Base-by-base conservation (phyloP, 2,329 filamentous ascomycete species). In the Daldinia sp. region DNA sequence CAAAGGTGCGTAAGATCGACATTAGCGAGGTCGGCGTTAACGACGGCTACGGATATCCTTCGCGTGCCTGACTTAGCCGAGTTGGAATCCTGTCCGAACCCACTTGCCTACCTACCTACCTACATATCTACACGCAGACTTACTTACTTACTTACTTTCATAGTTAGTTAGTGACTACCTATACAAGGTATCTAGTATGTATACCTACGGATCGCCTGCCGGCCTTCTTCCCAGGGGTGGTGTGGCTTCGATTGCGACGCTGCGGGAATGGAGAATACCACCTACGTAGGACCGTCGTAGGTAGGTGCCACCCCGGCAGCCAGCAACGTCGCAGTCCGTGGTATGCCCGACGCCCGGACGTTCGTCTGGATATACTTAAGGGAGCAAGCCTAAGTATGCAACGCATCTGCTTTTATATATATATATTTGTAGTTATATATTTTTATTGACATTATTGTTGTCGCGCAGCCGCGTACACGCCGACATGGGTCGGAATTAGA, bases 1-100 rank as follows among this genome's bases (percentile, higher is more conserved):
- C 35, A n/a, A 29, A n/a, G 21, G 30, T 25, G 43, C 34, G 49
- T 39, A 34, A 19, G 55, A 63, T 66, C 63, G 55, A 25, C 55
- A 41, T 9, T 21, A 41, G 53, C 54, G 58, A 64, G 41, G 51
- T 54, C 43, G 57, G 51, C 41, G 37, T 25, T 53, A 32, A 15
- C 17, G 27, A 43, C 17, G 9, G n/a, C n/a, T n/a, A 43, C 19
- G 39, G 39, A n/a, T 54, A 29, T 11, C 23, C 15, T 19, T 11
- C n/a, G 45, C 13, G 45, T 48, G 4, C 27, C 15, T 30, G 25
- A 4, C 45, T 30, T 35, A 17, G 48, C 30, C 30, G 30, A 27
- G 21, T 45, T 27, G 21, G 27, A 45, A 25, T 23, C 13, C 15
- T n/a, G n/a, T n/a, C n/a, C n/a, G n/a, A n/a, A n/a, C n/a, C n/a